Conservation (phyloP, 2,329 filamentous ascomycete genomes). For the Pyrenophora tritici-repentis region DNA sequence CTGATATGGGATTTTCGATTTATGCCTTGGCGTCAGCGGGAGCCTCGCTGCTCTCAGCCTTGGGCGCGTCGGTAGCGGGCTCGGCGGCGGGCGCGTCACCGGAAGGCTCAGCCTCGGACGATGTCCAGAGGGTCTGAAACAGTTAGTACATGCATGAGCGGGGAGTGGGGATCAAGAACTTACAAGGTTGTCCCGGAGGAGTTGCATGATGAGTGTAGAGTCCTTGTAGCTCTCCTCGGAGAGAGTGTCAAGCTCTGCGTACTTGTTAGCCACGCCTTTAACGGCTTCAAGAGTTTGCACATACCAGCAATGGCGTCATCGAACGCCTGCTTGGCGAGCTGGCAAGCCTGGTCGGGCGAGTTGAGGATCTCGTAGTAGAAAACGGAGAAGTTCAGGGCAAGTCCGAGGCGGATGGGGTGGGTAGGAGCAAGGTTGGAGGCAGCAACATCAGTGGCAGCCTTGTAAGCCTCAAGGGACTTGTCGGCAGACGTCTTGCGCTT, state of each 20-base stretch:
- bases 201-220: slow-evolving; percentile 98
- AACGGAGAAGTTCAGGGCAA: slow-evolving; percentile 98
- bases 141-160: background rate
- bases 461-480: slow-evolving; percentile 93
- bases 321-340: slow-evolving; percentile 98
- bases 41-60: slow-evolving; percentile 46
- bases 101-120: slow-evolving; percentile 90
- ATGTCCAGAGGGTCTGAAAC: slow-evolving; percentile 93
- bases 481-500: slow-evolving; percentile 89
- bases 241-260: slow-evolving; percentile 86
- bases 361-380: slow-evolving; percentile 99
- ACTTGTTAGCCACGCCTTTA: slow-evolving; percentile 23
- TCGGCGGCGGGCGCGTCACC: slow-evolving; percentile 60
- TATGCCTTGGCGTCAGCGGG: slow-evolving; percentile 68
- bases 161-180: slow-evolving; percentile 16
- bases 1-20: slow-evolving; percentile 26
- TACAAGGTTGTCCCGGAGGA: slow-evolving; percentile 94
- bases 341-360: slow-evolving; percentile 95
- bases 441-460: slow-evolving; percentile 97
- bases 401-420: slow-evolving; percentile 95
- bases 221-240: slow-evolving; percentile 99
- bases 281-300: slow-evolving; percentile 32
- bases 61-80: slow-evolving; percentile 58
- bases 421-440: slow-evolving; percentile 97
- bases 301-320: slow-evolving; percentile 91